A percentile compares a stretch with the other conserved stretches of the same genome.
Evolutionary conservation across 1,139 yeast genomes (phyloP).

Genomic region (Suhomyces chickasaworum): DNA sequence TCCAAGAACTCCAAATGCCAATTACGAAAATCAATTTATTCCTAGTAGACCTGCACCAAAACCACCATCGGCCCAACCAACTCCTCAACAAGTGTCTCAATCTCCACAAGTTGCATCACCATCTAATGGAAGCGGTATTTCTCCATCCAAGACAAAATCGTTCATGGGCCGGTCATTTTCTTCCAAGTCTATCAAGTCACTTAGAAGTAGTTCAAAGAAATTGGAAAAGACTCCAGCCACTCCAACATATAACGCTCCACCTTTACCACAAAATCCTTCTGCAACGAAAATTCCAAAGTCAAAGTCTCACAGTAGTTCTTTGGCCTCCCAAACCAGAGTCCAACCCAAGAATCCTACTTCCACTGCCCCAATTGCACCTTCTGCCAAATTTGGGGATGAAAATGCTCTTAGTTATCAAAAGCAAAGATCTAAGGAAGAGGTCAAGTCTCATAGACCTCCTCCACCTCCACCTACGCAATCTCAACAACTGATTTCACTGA

Average conservation of each 20-base stretch:
- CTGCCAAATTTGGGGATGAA: constrained; percentile 31
- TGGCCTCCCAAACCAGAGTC: constrained; percentile 29
- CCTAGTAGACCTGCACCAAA: constrained; percentile 74
- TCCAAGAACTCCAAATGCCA: constrained; percentile 26
- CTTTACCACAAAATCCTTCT: constrained; percentile 11
- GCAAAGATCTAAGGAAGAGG: constrained; percentile 29
- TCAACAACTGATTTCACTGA: constrained; percentile 15
- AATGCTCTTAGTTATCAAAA: constrained; percentile 20
- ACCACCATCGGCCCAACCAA: constrained; percentile 35
- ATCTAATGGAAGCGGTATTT: constrained; percentile 6
- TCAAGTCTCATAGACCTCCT: constrained; percentile 38
- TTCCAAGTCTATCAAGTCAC: constrained; percentile 41
- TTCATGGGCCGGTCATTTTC: constrained; percentile 44
- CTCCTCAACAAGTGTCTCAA: constrained; percentile 13
- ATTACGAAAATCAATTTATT: constrained; percentile 50
- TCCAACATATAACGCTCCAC: constrained; percentile 19
- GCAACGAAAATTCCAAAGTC: constrained; percentile 42
- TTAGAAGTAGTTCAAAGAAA: constrained; percentile 29
- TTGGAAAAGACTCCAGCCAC: constrained; percentile 23
- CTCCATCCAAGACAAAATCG: constrained; percentile 20
- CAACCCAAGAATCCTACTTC: constrained; percentile 32
- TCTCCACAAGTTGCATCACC: constrained; percentile 14
- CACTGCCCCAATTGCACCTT: constrained; percentile 43
- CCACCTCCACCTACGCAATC: constrained; percentile 25
- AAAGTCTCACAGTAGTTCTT: constrained; percentile 45